Conservation (phyloP, 495 filamentous ascomycete species). For the Xylaria cubensis region DNA sequence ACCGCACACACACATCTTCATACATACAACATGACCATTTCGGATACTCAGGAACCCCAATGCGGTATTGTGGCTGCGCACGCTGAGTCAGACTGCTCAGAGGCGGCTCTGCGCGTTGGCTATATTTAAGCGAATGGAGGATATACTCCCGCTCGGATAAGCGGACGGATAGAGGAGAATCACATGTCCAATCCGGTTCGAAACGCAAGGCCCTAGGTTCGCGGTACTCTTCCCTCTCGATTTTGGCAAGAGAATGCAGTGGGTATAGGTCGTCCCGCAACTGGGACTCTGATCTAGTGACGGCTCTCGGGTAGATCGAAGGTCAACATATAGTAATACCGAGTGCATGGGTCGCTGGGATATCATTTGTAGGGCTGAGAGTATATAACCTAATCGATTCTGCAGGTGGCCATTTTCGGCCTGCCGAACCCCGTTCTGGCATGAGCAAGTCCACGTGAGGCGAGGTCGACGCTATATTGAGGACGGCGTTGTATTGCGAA, state of each 20-base stretch:
- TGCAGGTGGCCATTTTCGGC: constrained; percentile 30
- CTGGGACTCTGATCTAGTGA: background rate
- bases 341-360: constrained; percentile 20
- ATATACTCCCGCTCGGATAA: background rate
- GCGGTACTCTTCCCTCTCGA: background rate
- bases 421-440: constrained; percentile 22
- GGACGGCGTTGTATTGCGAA: constrained; percentile 14
- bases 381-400: constrained; percentile 25
- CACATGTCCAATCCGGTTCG: background rate
- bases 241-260: background rate
- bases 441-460: constrained; percentile 24
- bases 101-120: constrained; percentile 24
- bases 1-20: background rate
- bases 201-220: background rate
- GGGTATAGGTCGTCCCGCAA: background rate
- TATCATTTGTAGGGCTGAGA: constrained; percentile 29
- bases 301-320: background rate
- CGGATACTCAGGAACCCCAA: constrained; percentile 8
- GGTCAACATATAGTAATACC: background rate
- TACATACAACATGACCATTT: constrained; percentile 18
- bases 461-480: constrained; percentile 22
- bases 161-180: background rate
- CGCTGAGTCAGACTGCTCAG: constrained; percentile 20
- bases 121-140: background rate
- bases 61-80: constrained; percentile 13